Conservation (phyloP, 352 stramenopile genomes). For the Globisporangium radiosum region DNA sequence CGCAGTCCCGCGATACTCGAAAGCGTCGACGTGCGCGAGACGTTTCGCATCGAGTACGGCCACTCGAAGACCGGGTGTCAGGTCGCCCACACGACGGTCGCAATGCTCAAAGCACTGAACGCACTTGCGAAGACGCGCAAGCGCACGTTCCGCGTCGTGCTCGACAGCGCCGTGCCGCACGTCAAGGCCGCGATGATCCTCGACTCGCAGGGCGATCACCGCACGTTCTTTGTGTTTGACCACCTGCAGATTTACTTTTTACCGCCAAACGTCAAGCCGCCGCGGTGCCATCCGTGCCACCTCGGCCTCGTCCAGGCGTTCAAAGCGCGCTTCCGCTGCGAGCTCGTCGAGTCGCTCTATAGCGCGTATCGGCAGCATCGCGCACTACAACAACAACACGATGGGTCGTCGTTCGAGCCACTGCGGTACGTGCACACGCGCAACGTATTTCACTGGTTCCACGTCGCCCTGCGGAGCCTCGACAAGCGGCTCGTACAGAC, state of each 20-base stretch:
- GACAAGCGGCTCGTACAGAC: conserved; percentile 61
- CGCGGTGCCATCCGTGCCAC: conserved; percentile 69
- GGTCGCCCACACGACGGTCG: conserved; percentile 72
- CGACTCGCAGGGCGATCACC: conserved; percentile 79
- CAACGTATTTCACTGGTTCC: conserved; percentile 85
- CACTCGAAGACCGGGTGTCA: conserved; percentile 81
- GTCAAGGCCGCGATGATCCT: conserved; percentile 84
- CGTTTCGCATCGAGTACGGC: conserved; percentile 72
- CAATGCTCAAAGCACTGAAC: conserved; percentile 76
- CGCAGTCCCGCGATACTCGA: conserved; percentile 49
- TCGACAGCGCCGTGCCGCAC: conserved; percentile 76
- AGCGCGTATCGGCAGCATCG: conserved; percentile 51
- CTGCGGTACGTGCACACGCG: conserved; percentile 54
- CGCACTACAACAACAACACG: conserved; percentile 20
- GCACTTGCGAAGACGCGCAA: conserved; percentile 58
- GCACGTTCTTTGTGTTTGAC: conserved; percentile 83
- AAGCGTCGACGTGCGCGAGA: conserved; percentile 48
- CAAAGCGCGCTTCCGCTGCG: conserved; percentile 70
- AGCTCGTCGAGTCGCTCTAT: conserved; percentile 76
- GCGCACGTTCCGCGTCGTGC: conserved; percentile 73
- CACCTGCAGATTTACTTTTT: conserved; percentile 78
- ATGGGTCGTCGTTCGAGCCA: conserved; percentile 24
- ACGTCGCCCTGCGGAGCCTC: conserved; percentile 66
- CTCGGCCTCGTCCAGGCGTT: conserved; percentile 73
- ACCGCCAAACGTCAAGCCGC: conserved; percentile 71